Conservation (phyloP, 2,329 filamentous ascomycete genomes). For the Diplodia corticola region DNA sequence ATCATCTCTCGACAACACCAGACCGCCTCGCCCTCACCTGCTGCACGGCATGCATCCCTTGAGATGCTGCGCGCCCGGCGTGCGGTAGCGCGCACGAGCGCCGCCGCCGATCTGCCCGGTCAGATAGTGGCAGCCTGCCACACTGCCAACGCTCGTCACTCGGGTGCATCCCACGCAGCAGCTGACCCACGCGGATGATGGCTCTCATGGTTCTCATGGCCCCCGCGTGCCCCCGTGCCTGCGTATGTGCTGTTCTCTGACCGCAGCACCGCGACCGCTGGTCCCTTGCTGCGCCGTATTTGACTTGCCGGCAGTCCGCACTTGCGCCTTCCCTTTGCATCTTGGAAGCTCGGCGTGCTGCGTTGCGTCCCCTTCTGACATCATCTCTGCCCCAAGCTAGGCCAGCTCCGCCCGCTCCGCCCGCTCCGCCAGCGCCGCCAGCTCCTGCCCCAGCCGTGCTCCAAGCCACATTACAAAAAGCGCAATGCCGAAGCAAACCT, state of each 20-base stretch:
- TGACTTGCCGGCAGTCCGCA: neutral
- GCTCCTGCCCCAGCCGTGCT: conserved; percentile 15
- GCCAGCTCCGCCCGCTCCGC: no score
- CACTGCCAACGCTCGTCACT: no score
- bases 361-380: neutral
- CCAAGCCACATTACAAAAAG: conserved; percentile 5
- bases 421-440: no score
- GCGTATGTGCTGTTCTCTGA: neutral
- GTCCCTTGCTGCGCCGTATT: conserved; percentile 1
- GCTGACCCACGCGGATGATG: conserved; percentile 7
- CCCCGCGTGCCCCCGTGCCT: neutral
- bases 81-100: neutral
- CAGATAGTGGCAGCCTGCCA: no score
- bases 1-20: neutral
- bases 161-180: neutral
- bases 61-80: neutral
- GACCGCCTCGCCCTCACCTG: neutral
- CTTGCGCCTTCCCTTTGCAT: neutral
- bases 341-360: neutral
- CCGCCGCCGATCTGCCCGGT: conserved; percentile 3
- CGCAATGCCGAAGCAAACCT: neutral
- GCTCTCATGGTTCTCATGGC: no score
- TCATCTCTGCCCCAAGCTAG: neutral
- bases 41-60: neutral
- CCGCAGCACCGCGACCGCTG: neutral